Percentiles rank a stretch among this genome's conserved stretches.
Evolutionary conservation across 306 rosid genomes (phyloP).

Genomic region (Prunus armeniaca): DNA sequence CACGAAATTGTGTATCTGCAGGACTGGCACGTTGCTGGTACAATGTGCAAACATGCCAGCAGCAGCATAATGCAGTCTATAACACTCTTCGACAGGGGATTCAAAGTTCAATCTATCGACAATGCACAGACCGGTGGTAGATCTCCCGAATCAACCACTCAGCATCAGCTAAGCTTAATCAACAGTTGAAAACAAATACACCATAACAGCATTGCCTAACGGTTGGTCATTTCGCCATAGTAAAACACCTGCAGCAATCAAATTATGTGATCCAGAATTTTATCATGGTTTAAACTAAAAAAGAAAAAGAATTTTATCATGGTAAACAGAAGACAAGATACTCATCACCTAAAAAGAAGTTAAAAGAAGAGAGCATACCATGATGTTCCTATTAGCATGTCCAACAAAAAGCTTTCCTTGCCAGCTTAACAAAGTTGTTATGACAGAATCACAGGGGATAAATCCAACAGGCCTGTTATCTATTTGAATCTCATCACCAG

Average conservation of each 20-base stretch:
- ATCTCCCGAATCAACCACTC: not conserved
- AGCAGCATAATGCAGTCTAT: not conserved
- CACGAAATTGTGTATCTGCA: not conserved
- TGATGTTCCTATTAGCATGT: slow-evolving; percentile 58
- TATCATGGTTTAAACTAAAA: not conserved
- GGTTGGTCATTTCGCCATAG: slow-evolving; percentile 34
- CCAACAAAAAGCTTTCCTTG: slow-evolving; percentile 81
- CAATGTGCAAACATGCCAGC: not conserved
- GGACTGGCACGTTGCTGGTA: not conserved
- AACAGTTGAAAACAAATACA: slow-evolving; percentile 12
- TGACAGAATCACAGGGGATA: slow-evolving; percentile 51
- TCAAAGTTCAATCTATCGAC: not conserved
- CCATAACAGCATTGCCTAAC: slow-evolving; percentile 10
- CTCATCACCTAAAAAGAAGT: not conserved
- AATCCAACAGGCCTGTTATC: slow-evolving; percentile 58
- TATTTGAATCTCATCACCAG: slow-evolving; percentile 62
- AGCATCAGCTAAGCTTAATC: slow-evolving; percentile 8
- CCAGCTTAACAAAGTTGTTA: slow-evolving; percentile 66
- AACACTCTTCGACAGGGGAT: not conserved
- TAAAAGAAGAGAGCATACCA: slow-evolving; percentile 29
- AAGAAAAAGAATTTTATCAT: not conserved
- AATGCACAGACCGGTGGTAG: not conserved
- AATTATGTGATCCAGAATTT: slow-evolving; percentile 6
- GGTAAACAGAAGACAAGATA: not conserved
- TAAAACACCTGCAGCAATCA: slow-evolving; percentile 58